Evolutionary conservation across 2,329 filamentous ascomycete species (phyloP).

Genomic region (Phialocephala sp.): DNA sequence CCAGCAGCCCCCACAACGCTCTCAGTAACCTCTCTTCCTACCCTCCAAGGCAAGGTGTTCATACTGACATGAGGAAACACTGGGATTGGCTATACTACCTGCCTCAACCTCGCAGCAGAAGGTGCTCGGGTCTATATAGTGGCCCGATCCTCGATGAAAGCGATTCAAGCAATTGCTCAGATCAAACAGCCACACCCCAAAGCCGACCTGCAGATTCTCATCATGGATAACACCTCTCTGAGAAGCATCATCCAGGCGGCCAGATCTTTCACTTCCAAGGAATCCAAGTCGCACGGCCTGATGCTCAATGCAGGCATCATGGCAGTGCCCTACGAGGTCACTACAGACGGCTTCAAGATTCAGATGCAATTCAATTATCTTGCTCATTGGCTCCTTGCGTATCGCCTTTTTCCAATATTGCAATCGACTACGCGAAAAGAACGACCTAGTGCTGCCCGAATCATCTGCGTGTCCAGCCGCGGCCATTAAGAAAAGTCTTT

Average conservation of each 20-base stretch:
- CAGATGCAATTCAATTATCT: constrained; percentile 46
- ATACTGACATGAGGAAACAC: constrained; percentile 50
- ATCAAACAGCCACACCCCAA: constrained; percentile 46
- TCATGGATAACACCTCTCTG: constrained; percentile 38
- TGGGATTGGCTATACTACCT: constrained; percentile 52
- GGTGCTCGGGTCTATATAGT: constrained; percentile 57
- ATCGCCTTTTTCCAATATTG: constrained; percentile 25
- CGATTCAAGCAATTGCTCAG: constrained; percentile 47
- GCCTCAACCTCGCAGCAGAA: constrained; percentile 53
- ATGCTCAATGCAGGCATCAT: constrained; percentile 54
- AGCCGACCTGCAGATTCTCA: constrained; percentile 50
- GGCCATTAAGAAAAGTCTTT: constrained; percentile 27
- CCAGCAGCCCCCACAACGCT: constrained; percentile 17
- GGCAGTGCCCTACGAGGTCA: constrained; percentile 43
- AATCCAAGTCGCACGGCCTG: constrained; percentile 46
- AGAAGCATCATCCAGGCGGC: constrained; percentile 39
- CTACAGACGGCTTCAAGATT: constrained; percentile 43
- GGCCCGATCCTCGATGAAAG: constrained; percentile 47
- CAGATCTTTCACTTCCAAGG: constrained; percentile 39
- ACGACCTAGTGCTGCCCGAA: constrained; percentile 23
- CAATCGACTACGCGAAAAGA: constrained; percentile 25
- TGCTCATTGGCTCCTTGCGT: constrained; percentile 41
- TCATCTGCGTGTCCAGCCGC: constrained; percentile 27
- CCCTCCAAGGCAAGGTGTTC: constrained; percentile 46
- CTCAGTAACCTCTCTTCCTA: constrained; percentile 41